Evolutionary conservation across 805 yeast species (phyloP), one percentile per base, ranked within the genome.

Genomic region (Alloascoidea hylecoeti): DNA sequence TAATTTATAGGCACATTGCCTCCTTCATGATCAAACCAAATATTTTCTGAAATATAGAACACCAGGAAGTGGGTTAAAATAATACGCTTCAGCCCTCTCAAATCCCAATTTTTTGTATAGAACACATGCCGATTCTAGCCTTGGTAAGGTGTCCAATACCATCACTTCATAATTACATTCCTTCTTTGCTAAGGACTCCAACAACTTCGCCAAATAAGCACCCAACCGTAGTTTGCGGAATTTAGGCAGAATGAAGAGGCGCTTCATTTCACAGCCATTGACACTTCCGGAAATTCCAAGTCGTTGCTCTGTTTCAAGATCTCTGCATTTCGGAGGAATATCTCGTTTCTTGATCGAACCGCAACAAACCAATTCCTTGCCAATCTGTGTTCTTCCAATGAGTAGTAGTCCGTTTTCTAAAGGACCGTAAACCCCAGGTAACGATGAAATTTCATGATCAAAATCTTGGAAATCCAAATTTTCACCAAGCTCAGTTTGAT

Each of bases 391-490:
- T 9, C 9, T 23, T 23, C 30, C 30, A 23, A 23, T 23, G 9
- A 23, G 9, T 23, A 23, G 30, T 9, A 23, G 9, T 23, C 30
- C 30, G n/a, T 23, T 23, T 23, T 23, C 30, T 23, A 9, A 9
- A 23, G n/a, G 30, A n/a, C 30, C n/a, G 30, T 23, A 23, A 23
- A 23, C n/a, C n/a, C 30, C 30, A n/a, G 30, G 30, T 9, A 23
- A n/a, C 9, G 30, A 23, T 9, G 30, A 9, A 9, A 23, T 9
- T 23, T 23, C 30, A n/a, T 23, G 9, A 9, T 23, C 30, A 23
- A 23, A 23, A 23, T 23, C 30, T 23, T 23, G 30, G 30, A 23
- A 23, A n/a, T 23, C 30, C 30, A 23, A 23, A 9, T 23, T 23
- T n/a, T 9, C 30, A 23, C n/a, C 30, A 9, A 23, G n/a, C n/a